These are phyloP conservation scores for Pseudocercospora musae DNA, from an alignment of 2,329 filamentous ascomycete genomes.

Conservation along the genomic window DNA sequence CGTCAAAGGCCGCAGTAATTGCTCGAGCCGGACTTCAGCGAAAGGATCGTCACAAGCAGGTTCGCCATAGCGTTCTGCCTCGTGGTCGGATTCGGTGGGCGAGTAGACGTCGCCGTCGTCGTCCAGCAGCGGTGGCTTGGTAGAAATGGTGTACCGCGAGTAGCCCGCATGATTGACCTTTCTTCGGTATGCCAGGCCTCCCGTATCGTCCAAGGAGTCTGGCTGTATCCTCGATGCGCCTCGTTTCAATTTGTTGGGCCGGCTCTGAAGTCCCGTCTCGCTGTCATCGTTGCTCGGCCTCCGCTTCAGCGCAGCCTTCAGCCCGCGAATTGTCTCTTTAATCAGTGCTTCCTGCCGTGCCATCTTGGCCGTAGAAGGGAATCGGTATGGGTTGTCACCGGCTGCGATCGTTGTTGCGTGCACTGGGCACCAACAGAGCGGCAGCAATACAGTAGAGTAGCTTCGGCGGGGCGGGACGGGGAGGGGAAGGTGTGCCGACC, in stretches of 20 bases:
- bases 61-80: constrained; percentile 64
- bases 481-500: neutral
- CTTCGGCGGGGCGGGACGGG: too few species aligned
- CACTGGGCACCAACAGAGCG: too few species aligned
- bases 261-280: constrained; percentile 71
- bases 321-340: constrained; percentile 63
- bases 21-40: constrained; percentile 46
- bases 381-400: too few species aligned
- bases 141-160: constrained; percentile 67
- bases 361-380: constrained; percentile 31
- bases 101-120: constrained; percentile 61
- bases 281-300: constrained; percentile 67
- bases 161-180: constrained; percentile 71
- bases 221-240: constrained; percentile 67
- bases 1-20: constrained; percentile 69
- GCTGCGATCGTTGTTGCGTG: too few species aligned
- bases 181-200: constrained; percentile 63
- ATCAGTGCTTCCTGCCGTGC: constrained; percentile 57
- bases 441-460: too few species aligned
- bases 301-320: constrained; percentile 64
- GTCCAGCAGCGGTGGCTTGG: constrained; percentile 69
- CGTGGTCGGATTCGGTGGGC: constrained; percentile 41
- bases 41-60: constrained; percentile 69
- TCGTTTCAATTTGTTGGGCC: constrained; percentile 76
- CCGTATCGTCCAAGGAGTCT: constrained; percentile 65